Conservation (phyloP, 768 basidiomycete species). For the Termitomyces sp. region DNA sequence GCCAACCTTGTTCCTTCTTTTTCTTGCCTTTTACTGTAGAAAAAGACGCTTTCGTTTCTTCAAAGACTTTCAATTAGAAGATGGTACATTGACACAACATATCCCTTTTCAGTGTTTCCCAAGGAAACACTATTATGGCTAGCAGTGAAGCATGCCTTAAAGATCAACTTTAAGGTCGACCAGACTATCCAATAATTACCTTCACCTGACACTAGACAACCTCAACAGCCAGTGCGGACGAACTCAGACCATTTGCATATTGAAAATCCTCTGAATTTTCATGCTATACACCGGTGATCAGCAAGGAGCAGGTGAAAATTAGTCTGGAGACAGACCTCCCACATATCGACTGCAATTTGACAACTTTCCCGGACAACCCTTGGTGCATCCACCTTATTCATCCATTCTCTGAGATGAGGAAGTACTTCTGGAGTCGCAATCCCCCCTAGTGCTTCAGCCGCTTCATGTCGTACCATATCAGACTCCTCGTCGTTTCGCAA, state of each 20-base stretch:
- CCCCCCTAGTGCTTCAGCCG: slow-evolving; percentile 97
- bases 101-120: no score
- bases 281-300: slow-evolving; percentile 37
- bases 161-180: not conserved
- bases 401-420: slow-evolving; percentile 82
- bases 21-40: no score
- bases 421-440: slow-evolving; percentile 93
- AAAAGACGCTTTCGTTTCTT: no score
- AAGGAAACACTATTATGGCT: no score
- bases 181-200: not conserved
- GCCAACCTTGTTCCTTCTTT: no score
- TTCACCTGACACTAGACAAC: not conserved
- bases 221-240: slow-evolving; percentile 1
- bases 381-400: slow-evolving; percentile 71
- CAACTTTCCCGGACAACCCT: slow-evolving; percentile 93
- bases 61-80: no score
- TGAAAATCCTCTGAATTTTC: slow-evolving; percentile 82
- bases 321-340: slow-evolving; percentile 62
- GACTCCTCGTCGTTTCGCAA: slow-evolving; percentile 70
- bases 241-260: slow-evolving; percentile 50
- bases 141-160: not conserved
- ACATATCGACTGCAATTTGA: slow-evolving; percentile 95
- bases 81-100: no score
- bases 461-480: slow-evolving; percentile 98
- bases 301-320: not conserved